A percentile compares a stretch with the other conserved stretches of the same genome.
Conservation (phyloP, 192 early-diverging fungal genomes). For the Chytriomyces confervae region DNA sequence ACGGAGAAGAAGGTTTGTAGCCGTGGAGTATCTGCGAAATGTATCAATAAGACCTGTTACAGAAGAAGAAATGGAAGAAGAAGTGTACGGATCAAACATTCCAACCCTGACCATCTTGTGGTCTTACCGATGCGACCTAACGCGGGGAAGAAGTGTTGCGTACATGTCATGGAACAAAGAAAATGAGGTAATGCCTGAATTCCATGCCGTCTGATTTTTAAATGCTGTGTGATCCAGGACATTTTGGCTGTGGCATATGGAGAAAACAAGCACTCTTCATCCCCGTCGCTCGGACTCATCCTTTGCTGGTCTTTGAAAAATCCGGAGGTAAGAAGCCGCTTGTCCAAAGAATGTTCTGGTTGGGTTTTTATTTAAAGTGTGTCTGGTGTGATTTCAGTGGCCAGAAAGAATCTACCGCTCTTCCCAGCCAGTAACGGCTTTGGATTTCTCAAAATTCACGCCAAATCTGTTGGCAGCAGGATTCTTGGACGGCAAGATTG, state of each 20-base stretch:
- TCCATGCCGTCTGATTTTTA: neutral
- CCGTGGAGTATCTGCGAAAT: neutral
- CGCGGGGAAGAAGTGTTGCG: slow-evolving; percentile 54
- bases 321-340: slow-evolving; percentile 50
- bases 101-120: slow-evolving; percentile 59
- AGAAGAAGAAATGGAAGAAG: slow-evolving; percentile 39
- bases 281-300: slow-evolving; percentile 49
- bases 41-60: neutral
- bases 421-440: slow-evolving; percentile 53
- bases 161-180: slow-evolving; percentile 65
- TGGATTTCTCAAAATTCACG: slow-evolving; percentile 60
- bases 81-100: slow-evolving; percentile 37
- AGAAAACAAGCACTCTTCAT: slow-evolving; percentile 43
- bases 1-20: slow-evolving; percentile 8
- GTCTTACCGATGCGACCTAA: slow-evolving; percentile 63
- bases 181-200: slow-evolving; percentile 51
- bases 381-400: slow-evolving; percentile 45
- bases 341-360: neutral
- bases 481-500: slow-evolving; percentile 56
- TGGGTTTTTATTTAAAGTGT: neutral
- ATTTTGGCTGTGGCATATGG: slow-evolving; percentile 65
- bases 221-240: slow-evolving; percentile 39
- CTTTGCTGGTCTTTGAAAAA: slow-evolving; percentile 65
- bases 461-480: slow-evolving; percentile 63
- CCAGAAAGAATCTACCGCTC: slow-evolving; percentile 59